These are phyloP conservation scores for Marasmius oreades DNA, from an alignment of 1,284 basidiomycete species.

Conservation along the genomic window DNA sequence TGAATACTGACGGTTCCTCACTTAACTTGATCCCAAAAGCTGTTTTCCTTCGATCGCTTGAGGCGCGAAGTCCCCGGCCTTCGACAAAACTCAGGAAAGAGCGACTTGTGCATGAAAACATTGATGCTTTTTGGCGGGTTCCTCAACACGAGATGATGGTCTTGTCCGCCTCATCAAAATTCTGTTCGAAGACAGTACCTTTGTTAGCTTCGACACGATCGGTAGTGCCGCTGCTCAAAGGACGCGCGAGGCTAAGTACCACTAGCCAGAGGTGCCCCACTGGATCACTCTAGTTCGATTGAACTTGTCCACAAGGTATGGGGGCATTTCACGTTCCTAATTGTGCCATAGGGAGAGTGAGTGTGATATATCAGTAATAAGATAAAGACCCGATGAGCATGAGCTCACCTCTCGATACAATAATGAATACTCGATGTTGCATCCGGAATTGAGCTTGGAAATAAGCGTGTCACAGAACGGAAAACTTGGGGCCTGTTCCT, in stretches of 20 bases:
- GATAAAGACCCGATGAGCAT: background rate
- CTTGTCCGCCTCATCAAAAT: conserved; percentile 4
- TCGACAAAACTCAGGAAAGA: conserved; percentile 13
- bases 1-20: conserved; percentile 22
- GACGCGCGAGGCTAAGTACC: conserved; percentile 17
- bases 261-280: conserved; percentile 15
- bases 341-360: background rate
- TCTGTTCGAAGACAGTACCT: background rate
- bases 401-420: conserved; percentile 31
- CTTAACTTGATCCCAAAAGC: conserved; percentile 19
- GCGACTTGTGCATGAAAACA: conserved; percentile 9
- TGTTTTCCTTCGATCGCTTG: conserved; percentile 21
- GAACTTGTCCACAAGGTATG: conserved; percentile 20
- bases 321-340: conserved; percentile 20
- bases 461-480: conserved; percentile 26
- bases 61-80: conserved; percentile 22
- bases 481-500: conserved; percentile 39
- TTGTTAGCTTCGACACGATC: conserved; percentile 3
- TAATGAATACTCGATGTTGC: conserved; percentile 16
- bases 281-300: conserved; percentile 21
- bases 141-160: conserved; percentile 8
- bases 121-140: background rate
- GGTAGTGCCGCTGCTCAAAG: conserved; percentile 28
- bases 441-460: conserved; percentile 18
- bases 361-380: background rate